Evolutionary conservation across 345 rosid species (phyloP), one percentile per base, ranked within the genome.

Genomic region (Salix suchowensis): DNA sequence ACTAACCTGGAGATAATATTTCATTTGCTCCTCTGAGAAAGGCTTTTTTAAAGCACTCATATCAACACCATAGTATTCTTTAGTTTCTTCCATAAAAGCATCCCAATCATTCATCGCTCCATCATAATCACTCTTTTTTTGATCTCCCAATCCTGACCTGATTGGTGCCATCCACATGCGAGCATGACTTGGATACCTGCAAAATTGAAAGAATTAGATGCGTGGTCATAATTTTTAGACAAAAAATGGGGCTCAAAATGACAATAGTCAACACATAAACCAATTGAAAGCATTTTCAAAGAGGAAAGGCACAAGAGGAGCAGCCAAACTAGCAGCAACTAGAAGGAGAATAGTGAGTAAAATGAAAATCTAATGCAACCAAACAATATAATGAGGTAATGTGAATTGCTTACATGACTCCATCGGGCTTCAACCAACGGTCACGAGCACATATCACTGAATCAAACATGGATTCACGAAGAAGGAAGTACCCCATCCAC

Each of bases 401-500:
- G 28, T 11, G 15, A 54, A 76, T 48, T 76, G 78, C 98, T 90
- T 84, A 96, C 99, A 96, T 93, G 79, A 92, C 89, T 82, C 99
- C 98, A 61, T 85, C 84, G 11, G 98, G 92, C 81, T 93, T 96
- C 79, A 96, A 79, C 99, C 98, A 96, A 77, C 96, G 96, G 79
- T 96, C 97, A 70, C 98, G 99, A 78, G 99, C 99, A 81, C 86
- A 88, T 34, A 95, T 93, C 75, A 95, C 99, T 1, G 99, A 95
- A 88, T 95, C 99, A 88, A 95, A 92, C 99, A 93, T 95, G 68
- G 99, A 95, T 75, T 95, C 99, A 2, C 97, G 94, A 39, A 93
- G 86, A 69, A 95, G 98, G 73, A 95, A 93, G 89, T 93, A 93
- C 14, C 99, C 99, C 99, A 95, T 95, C 99, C 99, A 95, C 89